Base-by-base conservation (phyloP, 208 protist species). In the Trypanosomatidae sp. region DNA sequence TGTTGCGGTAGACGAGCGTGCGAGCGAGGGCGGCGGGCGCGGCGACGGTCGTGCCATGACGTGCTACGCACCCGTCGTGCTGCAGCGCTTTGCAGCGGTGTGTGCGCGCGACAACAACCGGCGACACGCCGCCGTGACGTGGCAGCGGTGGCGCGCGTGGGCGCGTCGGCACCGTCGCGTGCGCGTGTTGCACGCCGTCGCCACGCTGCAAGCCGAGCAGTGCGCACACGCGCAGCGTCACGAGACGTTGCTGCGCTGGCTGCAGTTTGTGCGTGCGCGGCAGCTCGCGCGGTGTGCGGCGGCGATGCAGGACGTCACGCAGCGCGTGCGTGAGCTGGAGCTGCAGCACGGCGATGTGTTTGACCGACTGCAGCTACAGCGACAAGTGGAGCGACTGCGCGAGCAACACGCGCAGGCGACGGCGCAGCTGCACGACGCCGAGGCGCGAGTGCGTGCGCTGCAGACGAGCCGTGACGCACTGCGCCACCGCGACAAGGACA, bases 351-450 rank as follows among this genome's bases (percentile, higher is more conserved):
- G 50, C 6, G 83, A 88, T 44, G 69, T 87, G 11, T 88, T 92
- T 43, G 83, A 92, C 22, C 79, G 76, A 43, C 46, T 92, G n/a
- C 75, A 88, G 46, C 56, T 88, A 19, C 77, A 88, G 53, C 80
- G 75, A 35, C 71, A 70, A 39, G 43, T 92, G n/a, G 72, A 82
- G 20, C 43, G 65, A 33, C 52, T 88, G 27, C 48, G 48, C 2
- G 42, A 67, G 38, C 59, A 65, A 20, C 62, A 76, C 16, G 65
- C 77, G 6, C 33, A 56, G 3, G 75, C 80, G 39, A 61, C 66
- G 38, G 39, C 43, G 39, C 45, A 60, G 30, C 43, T 88, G 21
- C 23, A 43, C 0, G 53, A 65, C 18, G 57, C 56, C 11, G 24
- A 55, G 44, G 23, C 21, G 11, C 54, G 56, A 26, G 48, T 73